Conservation (phyloP, 306 rosid species). For the Citrullus colocynthis region DNA sequence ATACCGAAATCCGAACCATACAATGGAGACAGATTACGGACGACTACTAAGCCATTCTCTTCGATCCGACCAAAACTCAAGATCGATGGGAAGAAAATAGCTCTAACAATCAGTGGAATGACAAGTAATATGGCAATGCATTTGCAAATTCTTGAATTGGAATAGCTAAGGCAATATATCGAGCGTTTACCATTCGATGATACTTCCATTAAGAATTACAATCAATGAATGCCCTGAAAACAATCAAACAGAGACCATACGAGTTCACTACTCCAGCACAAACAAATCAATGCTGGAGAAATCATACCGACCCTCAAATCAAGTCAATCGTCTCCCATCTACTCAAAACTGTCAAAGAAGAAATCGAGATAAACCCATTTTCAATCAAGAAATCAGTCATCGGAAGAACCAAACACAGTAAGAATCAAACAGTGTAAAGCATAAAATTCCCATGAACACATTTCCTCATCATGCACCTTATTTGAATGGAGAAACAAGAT, state of each 20-base stretch:
- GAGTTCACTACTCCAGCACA: neutral
- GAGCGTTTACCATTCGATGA: constrained; percentile 26
- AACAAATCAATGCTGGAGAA: constrained; percentile 1
- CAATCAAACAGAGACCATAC: neutral
- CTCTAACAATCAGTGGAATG: constrained; percentile 40
- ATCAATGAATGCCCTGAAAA: neutral
- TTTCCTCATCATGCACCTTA: neutral
- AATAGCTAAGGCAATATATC: constrained; percentile 21
- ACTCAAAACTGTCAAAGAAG: constrained; percentile 1
- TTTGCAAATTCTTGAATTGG: constrained; percentile 43
- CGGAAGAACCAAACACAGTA: neutral
- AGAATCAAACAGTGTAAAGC: neutral
- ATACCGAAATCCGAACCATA: constrained; percentile 18
- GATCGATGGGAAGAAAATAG: constrained; percentile 32
- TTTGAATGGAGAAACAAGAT: neutral
- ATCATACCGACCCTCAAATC: constrained; percentile 1
- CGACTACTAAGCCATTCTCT: constrained; percentile 25
- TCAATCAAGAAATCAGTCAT: neutral
- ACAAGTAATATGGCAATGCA: constrained; percentile 42
- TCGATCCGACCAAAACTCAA: constrained; percentile 25
- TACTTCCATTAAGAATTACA: constrained; percentile 29
- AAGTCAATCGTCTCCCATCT: neutral
- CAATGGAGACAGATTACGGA: constrained; percentile 19
- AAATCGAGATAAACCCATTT: neutral
- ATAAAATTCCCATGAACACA: neutral